Evolutionary conservation across 192 early-diverging fungal genomes (phyloP).

Genomic region (Paraglomus brasilianum): DNA sequence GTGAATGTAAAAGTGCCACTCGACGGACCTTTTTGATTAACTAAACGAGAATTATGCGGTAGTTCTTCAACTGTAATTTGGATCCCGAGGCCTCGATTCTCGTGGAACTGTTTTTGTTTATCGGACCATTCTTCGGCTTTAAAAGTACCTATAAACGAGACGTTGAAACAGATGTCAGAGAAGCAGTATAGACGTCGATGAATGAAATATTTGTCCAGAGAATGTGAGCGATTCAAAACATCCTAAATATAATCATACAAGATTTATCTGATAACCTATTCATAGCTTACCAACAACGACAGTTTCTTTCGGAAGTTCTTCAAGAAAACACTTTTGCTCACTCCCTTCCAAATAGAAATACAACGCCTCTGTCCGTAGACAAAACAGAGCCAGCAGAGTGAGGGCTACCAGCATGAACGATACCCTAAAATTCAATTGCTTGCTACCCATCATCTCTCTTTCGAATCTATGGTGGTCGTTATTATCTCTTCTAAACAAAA

Average conservation of each 20-base stretch:
- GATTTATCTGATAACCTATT: background rate
- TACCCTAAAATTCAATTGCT: too few relatives aligned
- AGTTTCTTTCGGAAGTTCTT: conserved; percentile 90
- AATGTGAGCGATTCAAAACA: background rate
- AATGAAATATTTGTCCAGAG: background rate
- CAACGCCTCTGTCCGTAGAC: conserved; percentile 34
- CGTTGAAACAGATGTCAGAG: background rate
- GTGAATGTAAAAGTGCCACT: conserved; percentile 91
- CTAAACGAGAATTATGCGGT: conserved; percentile 50
- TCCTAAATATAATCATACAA: background rate
- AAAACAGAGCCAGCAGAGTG: too few relatives aligned
- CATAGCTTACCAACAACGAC: conserved; percentile 67
- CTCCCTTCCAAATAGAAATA: conserved; percentile 92
- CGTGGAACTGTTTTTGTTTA: conserved; percentile 53
- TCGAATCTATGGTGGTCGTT: too few relatives aligned
- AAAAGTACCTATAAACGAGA: conserved; percentile 54
- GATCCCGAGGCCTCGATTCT: conserved; percentile 62
- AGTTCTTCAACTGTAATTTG: conserved; percentile 71
- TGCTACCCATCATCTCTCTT: too few relatives aligned
- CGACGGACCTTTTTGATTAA: conserved; percentile 72
- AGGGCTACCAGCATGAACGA: too few relatives aligned
- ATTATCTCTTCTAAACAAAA: too few relatives aligned
- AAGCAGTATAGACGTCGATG: background rate
- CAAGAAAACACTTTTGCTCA: conserved; percentile 90
- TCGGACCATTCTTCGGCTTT: conserved; percentile 81